These are phyloP conservation scores for Cercis canadensis DNA, from an alignment of 306 rosid genomes.

Conservation along the genomic window DNA sequence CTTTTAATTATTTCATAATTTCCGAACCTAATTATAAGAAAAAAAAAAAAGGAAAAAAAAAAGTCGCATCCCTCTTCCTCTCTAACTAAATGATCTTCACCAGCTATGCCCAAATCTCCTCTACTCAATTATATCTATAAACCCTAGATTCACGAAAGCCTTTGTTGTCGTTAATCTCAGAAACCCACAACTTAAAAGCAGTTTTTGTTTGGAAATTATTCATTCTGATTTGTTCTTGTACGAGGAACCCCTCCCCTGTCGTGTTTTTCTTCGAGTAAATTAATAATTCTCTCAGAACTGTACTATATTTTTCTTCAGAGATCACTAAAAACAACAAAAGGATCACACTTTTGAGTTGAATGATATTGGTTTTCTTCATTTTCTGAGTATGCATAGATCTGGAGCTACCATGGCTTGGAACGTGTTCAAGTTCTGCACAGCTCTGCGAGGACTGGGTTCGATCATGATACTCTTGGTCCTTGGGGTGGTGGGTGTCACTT, in stretches of 20 bases:
- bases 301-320: conserved; percentile 14
- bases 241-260: background rate
- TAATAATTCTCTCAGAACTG: conserved; percentile 11
- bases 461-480: conserved; percentile 96
- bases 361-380: conserved; percentile 23
- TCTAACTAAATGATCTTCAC: background rate
- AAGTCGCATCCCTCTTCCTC: background rate
- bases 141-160: conserved; percentile 45
- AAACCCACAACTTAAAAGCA: conserved; percentile 9
- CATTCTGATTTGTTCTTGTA: conserved; percentile 17
- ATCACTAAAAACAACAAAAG: conserved; percentile 8
- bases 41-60: too few species aligned
- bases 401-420: conserved; percentile 99
- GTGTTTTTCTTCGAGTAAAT: conserved; percentile 18
- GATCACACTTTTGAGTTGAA: conserved; percentile 26
- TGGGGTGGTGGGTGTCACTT: conserved; percentile 96
- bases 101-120: conserved; percentile 15
- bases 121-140: conserved; percentile 31
- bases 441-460: conserved; percentile 94
- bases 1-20: too few species aligned
- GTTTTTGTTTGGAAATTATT: conserved; percentile 4
- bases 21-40: too few species aligned
- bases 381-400: conserved; percentile 91
- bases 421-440: conserved; percentile 98
- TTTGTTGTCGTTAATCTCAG: conserved; percentile 5